Conservation (phyloP, 2,329 filamentous ascomycete species). For the Albifimbria verrucaria region DNA sequence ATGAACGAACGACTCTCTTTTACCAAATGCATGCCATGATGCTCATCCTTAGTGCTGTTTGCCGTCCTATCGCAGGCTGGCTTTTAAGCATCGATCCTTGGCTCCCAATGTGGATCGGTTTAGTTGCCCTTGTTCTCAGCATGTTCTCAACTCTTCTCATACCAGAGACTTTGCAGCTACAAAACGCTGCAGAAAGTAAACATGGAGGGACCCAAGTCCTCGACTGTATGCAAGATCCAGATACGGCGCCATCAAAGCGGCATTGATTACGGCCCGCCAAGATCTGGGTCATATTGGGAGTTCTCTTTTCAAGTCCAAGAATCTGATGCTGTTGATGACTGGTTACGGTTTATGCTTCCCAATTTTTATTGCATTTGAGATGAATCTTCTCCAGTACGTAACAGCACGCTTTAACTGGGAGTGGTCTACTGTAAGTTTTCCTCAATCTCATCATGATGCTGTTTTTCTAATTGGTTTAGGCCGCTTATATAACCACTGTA, state of each 20-base stretch:
- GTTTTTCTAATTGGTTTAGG: constrained; percentile 17
- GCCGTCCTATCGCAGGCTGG: constrained; percentile 37
- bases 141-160: constrained; percentile 27
- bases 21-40: constrained; percentile 34
- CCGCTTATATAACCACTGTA: constrained; percentile 38
- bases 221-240: constrained; percentile 5
- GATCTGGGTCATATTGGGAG: constrained; percentile 32
- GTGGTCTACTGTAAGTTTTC: constrained; percentile 35
- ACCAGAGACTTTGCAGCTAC: constrained; percentile 40
- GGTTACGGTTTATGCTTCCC: constrained; percentile 23
- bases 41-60: constrained; percentile 33
- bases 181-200: constrained; percentile 20
- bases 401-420: constrained; percentile 48
- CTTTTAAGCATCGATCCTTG: constrained; percentile 37
- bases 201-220: no score
- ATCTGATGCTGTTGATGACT: constrained; percentile 33
- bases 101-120: constrained; percentile 34
- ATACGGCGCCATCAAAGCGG: constrained; percentile 14
- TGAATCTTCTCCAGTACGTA: constrained; percentile 48
- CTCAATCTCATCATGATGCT: background rate
- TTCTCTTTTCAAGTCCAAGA: constrained; percentile 38
- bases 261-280: constrained; percentile 21
- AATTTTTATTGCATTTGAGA: constrained; percentile 26
- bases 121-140: constrained; percentile 24
- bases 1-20: constrained; percentile 35